Evolutionary conservation across 495 filamentous ascomycete species (phyloP).

Genomic region (Penicillium atrosanguineum): DNA sequence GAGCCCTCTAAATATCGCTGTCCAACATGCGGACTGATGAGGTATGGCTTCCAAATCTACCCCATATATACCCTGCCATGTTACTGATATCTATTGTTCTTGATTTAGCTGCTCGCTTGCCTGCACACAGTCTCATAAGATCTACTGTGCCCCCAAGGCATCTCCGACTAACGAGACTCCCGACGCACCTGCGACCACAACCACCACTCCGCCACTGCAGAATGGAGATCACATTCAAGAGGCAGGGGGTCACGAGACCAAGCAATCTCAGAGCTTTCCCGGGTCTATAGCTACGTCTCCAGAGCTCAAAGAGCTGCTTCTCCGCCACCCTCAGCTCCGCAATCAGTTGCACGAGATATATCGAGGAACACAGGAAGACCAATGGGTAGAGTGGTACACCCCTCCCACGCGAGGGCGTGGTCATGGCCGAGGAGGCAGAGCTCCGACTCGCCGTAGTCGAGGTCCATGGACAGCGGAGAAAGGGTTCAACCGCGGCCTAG

Average conservation of each 20-base stretch:
- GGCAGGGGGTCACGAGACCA: not conserved
- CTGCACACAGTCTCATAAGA: slow-evolving; percentile 65
- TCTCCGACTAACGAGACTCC: slow-evolving; percentile 26
- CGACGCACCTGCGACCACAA: slow-evolving; percentile 10
- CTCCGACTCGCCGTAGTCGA: slow-evolving; percentile 30
- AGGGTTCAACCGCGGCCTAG: slow-evolving; percentile 44
- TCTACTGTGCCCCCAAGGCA: slow-evolving; percentile 43
- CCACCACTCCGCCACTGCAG: slow-evolving; percentile 5
- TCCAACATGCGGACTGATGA: slow-evolving; percentile 58
- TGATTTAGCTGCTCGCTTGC: slow-evolving; percentile 61
- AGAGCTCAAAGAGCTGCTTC: slow-evolving; percentile 51
- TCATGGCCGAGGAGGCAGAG: slow-evolving; percentile 46
- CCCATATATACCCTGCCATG: not conserved
- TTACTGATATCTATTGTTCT: not conserved
- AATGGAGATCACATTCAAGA: slow-evolving; percentile 12
- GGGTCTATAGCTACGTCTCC: slow-evolving; percentile 30
- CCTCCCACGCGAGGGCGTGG: slow-evolving; percentile 18
- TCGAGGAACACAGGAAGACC: slow-evolving; percentile 46
- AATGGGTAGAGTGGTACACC: slow-evolving; percentile 38
- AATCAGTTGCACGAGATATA: slow-evolving; percentile 51
- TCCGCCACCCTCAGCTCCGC: slow-evolving; percentile 50
- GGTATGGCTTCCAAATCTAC: slow-evolving; percentile 38
- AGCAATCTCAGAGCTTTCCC: slow-evolving; percentile 8
- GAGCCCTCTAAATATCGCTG: slow-evolving; percentile 64
- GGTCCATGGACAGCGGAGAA: slow-evolving; percentile 47